A percentile compares a stretch with the other conserved stretches of the same genome.
phyloP scores from a whole-genome alignment of 1,284 basidiomycete species.

The Pyrrhoderma lamaoense region DNA sequence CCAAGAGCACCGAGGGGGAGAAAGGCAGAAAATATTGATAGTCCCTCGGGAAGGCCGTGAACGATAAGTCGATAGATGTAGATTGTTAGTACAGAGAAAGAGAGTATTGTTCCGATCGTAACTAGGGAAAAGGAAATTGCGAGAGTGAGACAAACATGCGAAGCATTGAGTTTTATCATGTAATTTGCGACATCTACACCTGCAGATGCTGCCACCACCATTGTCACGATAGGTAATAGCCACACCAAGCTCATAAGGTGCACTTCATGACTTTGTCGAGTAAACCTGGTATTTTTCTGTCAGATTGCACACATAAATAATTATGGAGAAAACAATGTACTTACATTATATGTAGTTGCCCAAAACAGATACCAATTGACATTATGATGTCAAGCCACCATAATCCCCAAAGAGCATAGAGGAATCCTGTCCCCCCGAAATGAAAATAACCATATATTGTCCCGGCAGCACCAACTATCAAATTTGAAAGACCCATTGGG shows the following conservation, averaged over 20 bases:
- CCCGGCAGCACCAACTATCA: conserved; percentile 45
- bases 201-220: conserved; percentile 60
- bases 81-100: conserved; percentile 25
- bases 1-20: conserved; percentile 43
- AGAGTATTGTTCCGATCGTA: conserved; percentile 33
- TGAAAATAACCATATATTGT: conserved; percentile 36
- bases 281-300: conserved; percentile 40
- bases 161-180: conserved; percentile 34
- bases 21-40: conserved; percentile 35
- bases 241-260: conserved; percentile 50
- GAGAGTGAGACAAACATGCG: conserved; percentile 38
- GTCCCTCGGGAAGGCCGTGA: conserved; percentile 23
- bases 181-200: conserved; percentile 50
- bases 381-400: conserved; percentile 70
- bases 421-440: conserved; percentile 48
- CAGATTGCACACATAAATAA: not conserved
- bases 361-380: conserved; percentile 55
- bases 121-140: conserved; percentile 37
- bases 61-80: conserved; percentile 19
- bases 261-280: conserved; percentile 51
- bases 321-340: conserved; percentile 17
- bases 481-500: conserved; percentile 65
- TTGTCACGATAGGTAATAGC: conserved; percentile 67
- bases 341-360: conserved; percentile 60
- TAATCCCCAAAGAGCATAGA: conserved; percentile 56